phyloP scores from a whole-genome alignment of 2,329 filamentous ascomycete genomes.

The Allantophomopsis cytisporea region DNA sequence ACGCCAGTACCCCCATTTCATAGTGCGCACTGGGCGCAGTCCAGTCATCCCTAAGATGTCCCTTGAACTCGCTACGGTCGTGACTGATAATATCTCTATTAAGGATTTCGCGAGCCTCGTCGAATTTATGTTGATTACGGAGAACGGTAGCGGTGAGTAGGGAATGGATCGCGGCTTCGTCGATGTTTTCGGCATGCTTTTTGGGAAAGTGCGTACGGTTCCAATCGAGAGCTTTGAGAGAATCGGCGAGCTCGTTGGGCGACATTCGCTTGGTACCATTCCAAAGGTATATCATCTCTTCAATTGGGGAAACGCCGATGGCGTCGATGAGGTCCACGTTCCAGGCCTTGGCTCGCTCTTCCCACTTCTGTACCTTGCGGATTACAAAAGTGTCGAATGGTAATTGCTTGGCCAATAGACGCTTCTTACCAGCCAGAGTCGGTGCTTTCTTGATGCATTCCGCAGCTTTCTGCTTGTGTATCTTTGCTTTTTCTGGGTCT shows the following conservation, averaged over 20 bases:
- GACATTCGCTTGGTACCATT: constrained; percentile 77
- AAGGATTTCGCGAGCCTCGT: constrained; percentile 53
- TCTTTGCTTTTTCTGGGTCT: constrained; percentile 31
- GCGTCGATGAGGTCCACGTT: constrained; percentile 63
- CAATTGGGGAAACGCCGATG: constrained; percentile 63
- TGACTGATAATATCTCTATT: constrained; percentile 47
- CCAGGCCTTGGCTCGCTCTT: constrained; percentile 56
- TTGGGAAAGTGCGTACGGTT: constrained; percentile 35
- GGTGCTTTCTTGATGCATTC: constrained; percentile 61
- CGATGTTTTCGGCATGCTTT: constrained; percentile 35
- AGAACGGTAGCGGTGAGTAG: constrained; percentile 54
- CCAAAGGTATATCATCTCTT: constrained; percentile 94
- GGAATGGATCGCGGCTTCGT: constrained; percentile 50
- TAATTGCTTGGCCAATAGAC: constrained; percentile 77
- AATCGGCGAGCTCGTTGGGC: constrained; percentile 45
- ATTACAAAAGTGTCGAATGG: constrained; percentile 80
- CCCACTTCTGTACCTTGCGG: constrained; percentile 82
- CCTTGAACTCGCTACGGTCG: constrained; percentile 49
- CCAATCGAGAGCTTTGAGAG: constrained; percentile 50
- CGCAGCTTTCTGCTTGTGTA: constrained; percentile 50
- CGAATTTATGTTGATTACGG: constrained; percentile 45
- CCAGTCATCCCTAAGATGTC: constrained; percentile 54
- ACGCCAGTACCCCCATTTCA: constrained; percentile 72
- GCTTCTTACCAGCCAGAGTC: constrained; percentile 67
- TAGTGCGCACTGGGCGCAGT: constrained; percentile 65